Conservation (phyloP, 164 flowering plant genomes). For the Vitis rotundifolia region DNA sequence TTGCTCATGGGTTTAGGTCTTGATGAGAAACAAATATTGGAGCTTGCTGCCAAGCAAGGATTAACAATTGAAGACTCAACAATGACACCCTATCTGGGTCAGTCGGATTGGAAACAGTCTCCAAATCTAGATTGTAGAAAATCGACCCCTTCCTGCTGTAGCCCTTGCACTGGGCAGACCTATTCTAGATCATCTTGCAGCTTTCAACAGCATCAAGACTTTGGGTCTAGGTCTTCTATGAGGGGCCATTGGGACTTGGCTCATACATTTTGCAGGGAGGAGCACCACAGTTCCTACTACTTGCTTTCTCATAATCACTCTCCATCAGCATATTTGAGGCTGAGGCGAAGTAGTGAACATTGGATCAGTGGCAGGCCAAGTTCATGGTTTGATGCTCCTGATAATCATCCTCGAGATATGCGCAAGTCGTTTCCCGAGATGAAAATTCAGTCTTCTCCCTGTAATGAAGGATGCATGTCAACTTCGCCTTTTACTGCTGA, state of each 20-base stretch:
- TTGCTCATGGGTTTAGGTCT: constrained; percentile 73
- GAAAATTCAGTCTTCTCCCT: constrained; percentile 25
- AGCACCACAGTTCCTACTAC: constrained; percentile 57
- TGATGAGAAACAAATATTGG: constrained; percentile 63
- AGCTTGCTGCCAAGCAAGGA: constrained; percentile 72
- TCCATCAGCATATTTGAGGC: constrained; percentile 38
- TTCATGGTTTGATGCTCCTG: constrained; percentile 25
- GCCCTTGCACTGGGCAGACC: constrained; percentile 25
- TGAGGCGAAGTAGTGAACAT: constrained; percentile 28
- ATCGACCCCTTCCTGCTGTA: constrained; percentile 19
- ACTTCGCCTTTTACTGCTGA: constrained; percentile 22
- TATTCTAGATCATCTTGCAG: constrained; percentile 36
- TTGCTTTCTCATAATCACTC: constrained; percentile 49
- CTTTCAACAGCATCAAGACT: constrained; percentile 41
- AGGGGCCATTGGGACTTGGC: constrained; percentile 30
- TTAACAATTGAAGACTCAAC: constrained; percentile 70
- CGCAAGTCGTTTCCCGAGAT: constrained; percentile 29
- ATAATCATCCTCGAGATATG: constrained; percentile 23
- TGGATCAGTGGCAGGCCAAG: constrained; percentile 32
- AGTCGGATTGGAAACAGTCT: constrained; percentile 30
- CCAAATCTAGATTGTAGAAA: constrained; percentile 25
- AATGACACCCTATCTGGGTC: constrained; percentile 23
- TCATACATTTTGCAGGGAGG: constrained; percentile 53
- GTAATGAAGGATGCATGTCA: constrained; percentile 20
- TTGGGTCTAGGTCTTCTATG: constrained; percentile 28